Percentiles rank a stretch among this genome's conserved stretches.
These are phyloP conservation scores for Penstemon davidsonii DNA, from an alignment of 257 asterid genomes.

Conservation along the genomic window DNA sequence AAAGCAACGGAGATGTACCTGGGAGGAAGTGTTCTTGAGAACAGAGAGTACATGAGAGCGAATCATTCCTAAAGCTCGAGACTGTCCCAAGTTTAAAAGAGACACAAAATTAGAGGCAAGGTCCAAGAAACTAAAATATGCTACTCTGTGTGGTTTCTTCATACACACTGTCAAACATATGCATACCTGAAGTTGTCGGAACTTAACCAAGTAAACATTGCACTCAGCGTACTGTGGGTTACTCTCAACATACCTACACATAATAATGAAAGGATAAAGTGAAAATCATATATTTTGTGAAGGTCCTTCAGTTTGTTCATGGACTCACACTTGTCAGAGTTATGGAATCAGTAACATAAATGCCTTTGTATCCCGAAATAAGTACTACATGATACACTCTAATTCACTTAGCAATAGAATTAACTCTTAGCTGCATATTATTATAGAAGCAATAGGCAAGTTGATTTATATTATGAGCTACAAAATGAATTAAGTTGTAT, in stretches of 20 bases:
- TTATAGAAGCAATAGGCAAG: slow-evolving; percentile 20
- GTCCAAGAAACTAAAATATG: slow-evolving; percentile 21
- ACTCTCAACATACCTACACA: slow-evolving; percentile 83
- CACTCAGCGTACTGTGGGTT: slow-evolving; percentile 99
- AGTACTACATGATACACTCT: neutral
- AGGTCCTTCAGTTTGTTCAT: slow-evolving; percentile 23
- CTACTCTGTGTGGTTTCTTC: slow-evolving; percentile 10
- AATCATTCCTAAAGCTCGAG: slow-evolving; percentile 97
- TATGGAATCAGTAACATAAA: slow-evolving; percentile 18
- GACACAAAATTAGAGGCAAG: slow-evolving; percentile 23
- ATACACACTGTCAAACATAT: slow-evolving; percentile 15
- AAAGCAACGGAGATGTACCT: slow-evolving; percentile 51
- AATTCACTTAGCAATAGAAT: slow-evolving; percentile 20
- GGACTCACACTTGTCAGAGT: slow-evolving; percentile 23
- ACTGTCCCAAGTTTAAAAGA: slow-evolving; percentile 46
- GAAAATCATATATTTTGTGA: neutral
- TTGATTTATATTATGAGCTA: slow-evolving; percentile 19
- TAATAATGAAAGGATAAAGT: slow-evolving; percentile 25
- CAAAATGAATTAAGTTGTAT: slow-evolving; percentile 13
- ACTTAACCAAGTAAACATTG: slow-evolving; percentile 93
- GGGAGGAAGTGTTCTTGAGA: slow-evolving; percentile 85
- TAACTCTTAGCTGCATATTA: slow-evolving; percentile 2
- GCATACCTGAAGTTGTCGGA: slow-evolving; percentile 96
- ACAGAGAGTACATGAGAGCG: slow-evolving; percentile 88
- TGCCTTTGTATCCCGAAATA: slow-evolving; percentile 18